Percentiles rank a stretch among this genome's conserved stretches.
Conservation (phyloP, 164 flowering plant genomes). For the Chimonanthus praecox region DNA sequence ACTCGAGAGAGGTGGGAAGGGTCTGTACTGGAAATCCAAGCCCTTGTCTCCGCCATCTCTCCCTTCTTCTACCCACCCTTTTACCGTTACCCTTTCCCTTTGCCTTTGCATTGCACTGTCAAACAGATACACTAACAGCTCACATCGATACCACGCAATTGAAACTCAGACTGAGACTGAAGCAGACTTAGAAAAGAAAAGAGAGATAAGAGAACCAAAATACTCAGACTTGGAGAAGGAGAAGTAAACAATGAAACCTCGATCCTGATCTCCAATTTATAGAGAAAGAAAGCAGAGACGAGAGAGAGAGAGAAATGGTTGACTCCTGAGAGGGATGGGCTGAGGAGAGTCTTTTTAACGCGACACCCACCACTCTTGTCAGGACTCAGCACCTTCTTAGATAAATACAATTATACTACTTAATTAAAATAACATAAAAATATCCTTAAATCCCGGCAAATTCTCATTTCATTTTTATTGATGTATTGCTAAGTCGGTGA, state of each 20-base stretch:
- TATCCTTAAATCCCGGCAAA: no score
- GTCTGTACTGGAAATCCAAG: neutral
- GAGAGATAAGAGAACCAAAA: neutral
- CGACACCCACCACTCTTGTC: neutral
- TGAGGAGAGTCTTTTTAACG: neutral
- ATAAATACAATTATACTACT: no score
- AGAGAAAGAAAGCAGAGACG: neutral
- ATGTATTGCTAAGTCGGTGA: no score
- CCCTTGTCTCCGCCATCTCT: constrained; percentile 4
- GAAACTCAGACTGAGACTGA: neutral
- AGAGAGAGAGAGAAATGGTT: neutral
- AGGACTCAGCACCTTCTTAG: neutral
- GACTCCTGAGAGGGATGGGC: no score
- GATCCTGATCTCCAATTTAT: neutral
- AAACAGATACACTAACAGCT: no score
- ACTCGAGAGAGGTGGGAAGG: constrained; percentile 1
- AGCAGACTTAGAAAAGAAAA: neutral
- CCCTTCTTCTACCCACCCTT: constrained; percentile 3
- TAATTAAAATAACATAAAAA: no score
- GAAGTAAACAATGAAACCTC: neutral
- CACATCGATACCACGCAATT: no score
- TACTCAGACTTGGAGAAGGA: neutral
- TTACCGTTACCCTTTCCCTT: neutral
- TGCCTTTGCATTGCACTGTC: constrained; percentile 5
- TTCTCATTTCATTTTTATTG: no score